Base-by-base conservation (phyloP, 148 eudicot genomes). In the Rheum nobile region DNA sequence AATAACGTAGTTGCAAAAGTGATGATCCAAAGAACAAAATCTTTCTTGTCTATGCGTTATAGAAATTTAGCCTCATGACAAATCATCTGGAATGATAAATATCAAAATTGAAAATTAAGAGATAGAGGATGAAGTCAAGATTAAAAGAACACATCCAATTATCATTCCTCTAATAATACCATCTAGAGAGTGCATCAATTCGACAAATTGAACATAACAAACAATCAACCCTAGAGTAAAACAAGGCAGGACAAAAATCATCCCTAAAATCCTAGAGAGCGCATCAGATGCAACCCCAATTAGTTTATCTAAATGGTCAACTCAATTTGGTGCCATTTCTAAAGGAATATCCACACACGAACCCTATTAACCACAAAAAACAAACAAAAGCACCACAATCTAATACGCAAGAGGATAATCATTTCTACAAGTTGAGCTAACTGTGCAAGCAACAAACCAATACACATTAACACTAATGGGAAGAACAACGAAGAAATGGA, bases 391-490 rank as follows among this genome's bases (percentile, higher is more conserved):
- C 59, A 88, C 82, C 3, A 92, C 38, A 48, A 95, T 86, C 37
- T 96, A 82, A 79, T 95, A 95, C 5, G 41, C 93, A 74, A 92
- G 79, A 1, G 96, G 97, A 34, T 92, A 87, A 8, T 84, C 82
- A 38, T 80, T 79, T 55, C 87, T 87, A 76, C 98, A 93, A 8
- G 84, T 71, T 8, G 91, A 83, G 70, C 76, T 86, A 54, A 93
- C 67, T 0, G 94, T 87, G 76, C 98, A 93, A 6, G 88, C 93
- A 71, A 93, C 94, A 73, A 93, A 93, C 98, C 98, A 93, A 48
- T 90, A 95, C n/a, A 92, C 86, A 75, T 95, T 85, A 11, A 91
- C 35, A 75, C 74, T 82, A 75, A 90, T 71, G 0, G 94, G 97
- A 12, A 95, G 85, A 6, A 87, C 71, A 48, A 92, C 70, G 70